These are phyloP conservation scores for Bipolaris sorokiniana DNA, from an alignment of 2,329 filamentous ascomycete species.

Conservation along the genomic window DNA sequence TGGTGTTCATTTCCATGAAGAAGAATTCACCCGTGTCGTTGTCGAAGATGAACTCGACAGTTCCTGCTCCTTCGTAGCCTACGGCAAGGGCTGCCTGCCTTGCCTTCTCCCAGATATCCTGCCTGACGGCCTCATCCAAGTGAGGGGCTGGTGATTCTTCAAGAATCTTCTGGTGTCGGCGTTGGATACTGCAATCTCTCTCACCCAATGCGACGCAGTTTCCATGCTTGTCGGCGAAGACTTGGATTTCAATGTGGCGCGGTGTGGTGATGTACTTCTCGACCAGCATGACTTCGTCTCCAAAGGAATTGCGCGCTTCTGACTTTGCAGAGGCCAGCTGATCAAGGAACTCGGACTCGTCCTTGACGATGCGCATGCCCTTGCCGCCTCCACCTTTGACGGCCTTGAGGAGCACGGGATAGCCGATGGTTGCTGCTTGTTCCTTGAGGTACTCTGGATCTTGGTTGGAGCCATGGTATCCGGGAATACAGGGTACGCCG, in stretches of 20 bases:
- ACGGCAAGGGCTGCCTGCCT: constrained; percentile 67
- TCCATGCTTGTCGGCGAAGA: constrained; percentile 70
- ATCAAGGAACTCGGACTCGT: constrained; percentile 63
- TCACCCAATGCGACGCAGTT: constrained; percentile 70
- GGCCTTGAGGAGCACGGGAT: constrained; percentile 69
- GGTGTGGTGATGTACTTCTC: constrained; percentile 73
- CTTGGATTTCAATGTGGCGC: constrained; percentile 70
- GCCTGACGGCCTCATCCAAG: constrained; percentile 63
- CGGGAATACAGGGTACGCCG: constrained; percentile 95
- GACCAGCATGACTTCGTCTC: constrained; percentile 69
- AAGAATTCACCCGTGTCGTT: constrained; percentile 70
- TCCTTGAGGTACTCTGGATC: constrained; percentile 65
- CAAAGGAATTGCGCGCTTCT: constrained; percentile 68
- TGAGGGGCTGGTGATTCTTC: constrained; percentile 71
- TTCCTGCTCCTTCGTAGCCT: constrained; percentile 69
- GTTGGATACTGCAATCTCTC: constrained; percentile 69
- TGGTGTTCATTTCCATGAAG: constrained; percentile 78
- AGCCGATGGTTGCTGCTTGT: constrained; percentile 75
- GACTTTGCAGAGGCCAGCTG: constrained; percentile 69
- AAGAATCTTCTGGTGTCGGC: constrained; percentile 70
- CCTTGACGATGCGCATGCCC: constrained; percentile 69
- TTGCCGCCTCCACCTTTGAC: constrained; percentile 72
- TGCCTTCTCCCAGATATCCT: constrained; percentile 70
- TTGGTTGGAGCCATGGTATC: constrained; percentile 90
- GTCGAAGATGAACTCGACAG: constrained; percentile 73